Percentiles rank a stretch among this genome's conserved stretches.
These are phyloP conservation scores for Pulveroboletus sp. DNA, from an alignment of 768 basidiomycete genomes.

Conservation along the genomic window DNA sequence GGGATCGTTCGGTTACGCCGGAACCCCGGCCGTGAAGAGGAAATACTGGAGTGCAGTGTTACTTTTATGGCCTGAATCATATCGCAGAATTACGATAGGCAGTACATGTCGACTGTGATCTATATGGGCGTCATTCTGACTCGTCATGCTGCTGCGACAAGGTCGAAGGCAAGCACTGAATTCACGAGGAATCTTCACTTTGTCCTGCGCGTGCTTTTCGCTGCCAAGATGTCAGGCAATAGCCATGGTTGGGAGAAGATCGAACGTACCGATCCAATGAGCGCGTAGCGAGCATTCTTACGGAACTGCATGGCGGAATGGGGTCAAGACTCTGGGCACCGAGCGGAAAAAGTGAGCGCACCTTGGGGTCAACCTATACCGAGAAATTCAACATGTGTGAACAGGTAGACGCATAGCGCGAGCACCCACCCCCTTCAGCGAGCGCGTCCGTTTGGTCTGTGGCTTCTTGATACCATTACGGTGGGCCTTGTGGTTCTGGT, in stretches of 20 bases:
- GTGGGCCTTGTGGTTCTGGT: slow-evolving; percentile 96
- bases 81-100: slow-evolving; percentile 18
- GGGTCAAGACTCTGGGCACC: not conserved
- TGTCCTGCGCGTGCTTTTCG: slow-evolving; percentile 62
- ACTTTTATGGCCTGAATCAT: slow-evolving; percentile 14
- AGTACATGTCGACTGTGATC: slow-evolving; percentile 19
- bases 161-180: not conserved
- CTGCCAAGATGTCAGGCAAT: slow-evolving; percentile 31
- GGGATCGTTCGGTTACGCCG: slow-evolving; percentile 18
- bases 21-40: slow-evolving; percentile 10
- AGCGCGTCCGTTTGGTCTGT: slow-evolving; percentile 64
- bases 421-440: slow-evolving; percentile 83
- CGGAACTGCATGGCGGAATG: slow-evolving; percentile 56
- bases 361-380: slow-evolving; percentile 75
- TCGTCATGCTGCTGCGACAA: not conserved
- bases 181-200: slow-evolving; percentile 44
- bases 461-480: slow-evolving; percentile 94
- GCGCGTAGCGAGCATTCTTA: slow-evolving; percentile 71
- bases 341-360: slow-evolving; percentile 27
- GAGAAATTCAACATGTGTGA: slow-evolving; percentile 4
- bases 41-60: slow-evolving; percentile 4
- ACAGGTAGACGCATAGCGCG: not conserved
- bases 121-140: slow-evolving; percentile 2
- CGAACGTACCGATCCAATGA: slow-evolving; percentile 64
- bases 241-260: not conserved